phyloP scores from a whole-genome alignment of 2,329 filamentous ascomycete genomes.

The Cordyceps javanica region DNA sequence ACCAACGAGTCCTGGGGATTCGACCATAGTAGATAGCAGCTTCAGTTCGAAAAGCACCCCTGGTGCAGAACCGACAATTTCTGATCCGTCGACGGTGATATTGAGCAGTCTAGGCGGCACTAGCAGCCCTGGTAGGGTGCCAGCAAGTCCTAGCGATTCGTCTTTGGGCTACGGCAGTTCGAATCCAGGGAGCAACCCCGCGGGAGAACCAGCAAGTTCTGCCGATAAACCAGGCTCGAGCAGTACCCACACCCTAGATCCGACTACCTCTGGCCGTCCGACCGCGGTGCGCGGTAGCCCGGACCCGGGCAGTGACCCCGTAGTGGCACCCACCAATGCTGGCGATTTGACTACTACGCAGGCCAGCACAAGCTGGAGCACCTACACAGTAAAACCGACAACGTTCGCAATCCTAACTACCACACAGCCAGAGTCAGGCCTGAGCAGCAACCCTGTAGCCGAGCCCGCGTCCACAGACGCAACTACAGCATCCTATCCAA shows the following conservation, averaged over 20 bases:
- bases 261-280: background rate
- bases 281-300: background rate
- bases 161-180: background rate
- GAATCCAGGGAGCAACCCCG: background rate
- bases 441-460: background rate
- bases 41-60: background rate
- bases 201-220: background rate
- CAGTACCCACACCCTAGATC: background rate
- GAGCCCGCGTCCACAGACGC: background rate
- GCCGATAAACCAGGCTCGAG: background rate
- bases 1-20: background rate
- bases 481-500: background rate
- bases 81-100: background rate
- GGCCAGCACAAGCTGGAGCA: background rate
- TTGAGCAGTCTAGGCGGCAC: background rate
- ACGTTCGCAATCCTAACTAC: background rate
- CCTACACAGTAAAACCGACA: background rate
- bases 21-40: background rate
- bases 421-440: background rate
- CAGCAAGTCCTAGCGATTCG: background rate
- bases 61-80: background rate
- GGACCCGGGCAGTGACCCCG: background rate
- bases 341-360: too few species aligned
- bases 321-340: background rate
- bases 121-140: background rate